A percentile compares a stretch with the other conserved stretches of the same genome.
These are phyloP conservation scores for Lactarius psammicola DNA, from an alignment of 768 basidiomycete genomes.

Conservation along the genomic window DNA sequence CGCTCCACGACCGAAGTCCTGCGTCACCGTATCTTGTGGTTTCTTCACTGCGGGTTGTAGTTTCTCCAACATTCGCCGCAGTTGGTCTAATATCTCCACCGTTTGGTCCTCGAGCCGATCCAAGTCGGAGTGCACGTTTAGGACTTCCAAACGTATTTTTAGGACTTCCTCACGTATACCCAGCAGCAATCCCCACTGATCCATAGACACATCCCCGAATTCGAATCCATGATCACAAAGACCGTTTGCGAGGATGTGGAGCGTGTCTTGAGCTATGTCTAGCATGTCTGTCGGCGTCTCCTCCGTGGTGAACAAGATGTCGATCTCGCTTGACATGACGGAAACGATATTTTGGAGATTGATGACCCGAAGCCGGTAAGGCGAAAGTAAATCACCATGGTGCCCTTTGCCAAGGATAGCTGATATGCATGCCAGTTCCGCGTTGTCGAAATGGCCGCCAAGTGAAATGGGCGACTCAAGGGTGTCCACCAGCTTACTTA, in stretches of 20 bases:
- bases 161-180: not conserved
- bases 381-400: not conserved
- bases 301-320: not conserved
- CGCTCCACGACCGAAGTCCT: no score
- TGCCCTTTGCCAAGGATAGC: not conserved
- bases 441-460: not conserved
- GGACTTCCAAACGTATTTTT: not conserved
- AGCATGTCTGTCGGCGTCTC: not conserved
- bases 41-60: not conserved
- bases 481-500: not conserved
- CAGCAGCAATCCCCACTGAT: not conserved
- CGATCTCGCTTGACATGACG: not conserved
- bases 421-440: not conserved
- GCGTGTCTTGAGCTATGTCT: not conserved
- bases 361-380: not conserved
- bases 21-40: no score
- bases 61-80: not conserved
- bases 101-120: not conserved
- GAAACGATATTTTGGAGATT: not conserved
- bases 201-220: rapidly evolving
- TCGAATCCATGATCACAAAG: not conserved
- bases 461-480: not conserved
- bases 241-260: not conserved
- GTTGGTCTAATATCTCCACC: not conserved
- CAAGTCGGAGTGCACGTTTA: not conserved